phyloP scores from a whole-genome alignment of 768 basidiomycete genomes.

The Macrolepiota albuminosa region DNA sequence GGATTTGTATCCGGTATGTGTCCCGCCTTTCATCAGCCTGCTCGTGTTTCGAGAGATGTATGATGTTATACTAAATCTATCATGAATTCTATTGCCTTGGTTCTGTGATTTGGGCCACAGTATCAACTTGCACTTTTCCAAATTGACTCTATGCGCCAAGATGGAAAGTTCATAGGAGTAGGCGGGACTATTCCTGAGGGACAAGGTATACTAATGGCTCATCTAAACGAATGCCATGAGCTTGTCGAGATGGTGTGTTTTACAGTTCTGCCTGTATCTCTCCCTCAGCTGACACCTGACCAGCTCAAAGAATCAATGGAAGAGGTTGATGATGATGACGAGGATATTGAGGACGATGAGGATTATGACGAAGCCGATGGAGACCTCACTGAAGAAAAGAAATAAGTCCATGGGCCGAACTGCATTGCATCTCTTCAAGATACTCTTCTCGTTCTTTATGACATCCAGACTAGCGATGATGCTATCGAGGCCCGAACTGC shows the following conservation, averaged over 20 bases:
- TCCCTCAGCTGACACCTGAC: neutral
- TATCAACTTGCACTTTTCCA: conserved; percentile 94
- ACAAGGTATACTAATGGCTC: conserved; percentile 93
- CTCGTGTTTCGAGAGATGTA: neutral
- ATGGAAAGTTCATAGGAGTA: conserved; percentile 87
- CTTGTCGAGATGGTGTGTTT: conserved; percentile 82
- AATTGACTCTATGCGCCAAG: conserved; percentile 89
- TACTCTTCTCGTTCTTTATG: neutral
- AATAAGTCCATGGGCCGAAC: neutral
- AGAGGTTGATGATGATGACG: conserved; percentile 51
- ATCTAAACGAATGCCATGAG: conserved; percentile 95
- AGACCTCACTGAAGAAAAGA: neutral
- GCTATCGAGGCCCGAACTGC: neutral
- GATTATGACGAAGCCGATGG: conserved; percentile 18
- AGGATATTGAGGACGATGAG: conserved; percentile 42
- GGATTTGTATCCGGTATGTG: conserved; percentile 86
- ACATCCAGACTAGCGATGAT: neutral
- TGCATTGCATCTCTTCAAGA: neutral
- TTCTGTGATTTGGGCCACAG: conserved; percentile 30
- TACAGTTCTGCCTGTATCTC: neutral
- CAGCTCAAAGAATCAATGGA: conserved; percentile 85
- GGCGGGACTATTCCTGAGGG: conserved; percentile 94
- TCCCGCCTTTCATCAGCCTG: neutral
- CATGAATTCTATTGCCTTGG: neutral
- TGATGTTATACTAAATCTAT: conserved; percentile 1